phyloP scores from a whole-genome alignment of 805 yeast genomes.

The Nakazawaea molendinolei region DNA sequence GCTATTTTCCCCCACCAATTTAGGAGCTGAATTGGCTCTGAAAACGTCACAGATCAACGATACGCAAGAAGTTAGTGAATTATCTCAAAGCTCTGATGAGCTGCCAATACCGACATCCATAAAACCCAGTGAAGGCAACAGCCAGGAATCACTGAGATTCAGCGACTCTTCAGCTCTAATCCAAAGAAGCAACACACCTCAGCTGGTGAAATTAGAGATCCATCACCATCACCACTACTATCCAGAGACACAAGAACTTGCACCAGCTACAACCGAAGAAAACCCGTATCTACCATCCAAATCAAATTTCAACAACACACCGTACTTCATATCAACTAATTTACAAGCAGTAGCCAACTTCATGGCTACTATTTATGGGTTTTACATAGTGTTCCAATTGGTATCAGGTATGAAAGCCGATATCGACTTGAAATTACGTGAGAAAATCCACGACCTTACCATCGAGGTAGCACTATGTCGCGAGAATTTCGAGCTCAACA shows the following conservation, averaged over 20 bases:
- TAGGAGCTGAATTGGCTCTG: too few relatives aligned
- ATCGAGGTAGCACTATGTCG: slow-evolving; percentile 51
- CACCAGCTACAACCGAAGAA: neutral
- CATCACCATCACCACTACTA: slow-evolving; percentile 44
- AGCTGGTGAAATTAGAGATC: slow-evolving; percentile 24
- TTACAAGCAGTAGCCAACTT: slow-evolving; percentile 50
- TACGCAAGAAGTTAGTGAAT: too few relatives aligned
- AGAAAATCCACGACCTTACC: slow-evolving; percentile 36
- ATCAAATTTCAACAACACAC: slow-evolving; percentile 44
- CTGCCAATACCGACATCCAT: too few relatives aligned
- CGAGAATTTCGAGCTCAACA: slow-evolving; percentile 43
- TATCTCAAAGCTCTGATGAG: too few relatives aligned
- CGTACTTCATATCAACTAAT: slow-evolving; percentile 56
- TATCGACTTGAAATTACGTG: slow-evolving; percentile 42
- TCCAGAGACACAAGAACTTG: slow-evolving; percentile 10
- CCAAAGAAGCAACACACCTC: too few relatives aligned
- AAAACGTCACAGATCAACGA: too few relatives aligned
- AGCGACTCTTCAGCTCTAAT: too few relatives aligned
- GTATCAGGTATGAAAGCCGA: slow-evolving; percentile 48
- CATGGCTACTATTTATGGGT: slow-evolving; percentile 35
- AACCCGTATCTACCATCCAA: slow-evolving; percentile 42
- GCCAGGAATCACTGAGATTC: too few relatives aligned
- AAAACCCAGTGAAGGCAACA: too few relatives aligned
- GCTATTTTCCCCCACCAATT: too few relatives aligned
- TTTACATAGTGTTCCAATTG: slow-evolving; percentile 36